Percentiles rank a stretch among this genome's conserved stretches.
phyloP scores from a whole-genome alignment of 2,329 filamentous ascomycete species.

The Aureobasidium sp. region DNA sequence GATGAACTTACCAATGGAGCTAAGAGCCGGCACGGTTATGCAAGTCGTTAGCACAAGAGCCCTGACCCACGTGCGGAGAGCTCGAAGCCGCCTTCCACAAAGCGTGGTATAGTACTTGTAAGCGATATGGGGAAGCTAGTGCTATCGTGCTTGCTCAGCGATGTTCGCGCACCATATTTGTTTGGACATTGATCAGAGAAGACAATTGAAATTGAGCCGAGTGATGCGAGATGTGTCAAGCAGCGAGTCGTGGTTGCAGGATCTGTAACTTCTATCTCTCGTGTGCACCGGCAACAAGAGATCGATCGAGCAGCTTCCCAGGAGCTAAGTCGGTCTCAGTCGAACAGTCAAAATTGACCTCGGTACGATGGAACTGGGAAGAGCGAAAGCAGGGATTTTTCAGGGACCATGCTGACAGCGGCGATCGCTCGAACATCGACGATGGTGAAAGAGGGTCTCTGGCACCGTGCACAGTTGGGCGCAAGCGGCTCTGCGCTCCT shows the following conservation, averaged over 20 bases:
- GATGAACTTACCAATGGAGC: not conserved
- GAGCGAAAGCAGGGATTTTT: conserved; percentile 6
- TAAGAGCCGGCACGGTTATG: not conserved
- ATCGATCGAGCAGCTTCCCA: not conserved
- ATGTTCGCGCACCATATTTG: not conserved
- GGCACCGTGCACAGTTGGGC: conserved; percentile 2
- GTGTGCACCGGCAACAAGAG: not conserved
- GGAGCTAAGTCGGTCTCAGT: not conserved
- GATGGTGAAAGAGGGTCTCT: not conserved
- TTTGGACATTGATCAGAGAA: not conserved
- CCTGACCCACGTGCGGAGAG: conserved; percentile 9
- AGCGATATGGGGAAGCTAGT: not conserved
- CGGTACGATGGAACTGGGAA: not conserved
- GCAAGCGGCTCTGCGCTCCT: conserved; percentile 8
- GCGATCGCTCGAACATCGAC: conserved; percentile 1
- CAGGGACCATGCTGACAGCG: conserved; percentile 12
- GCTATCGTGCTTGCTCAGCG: not conserved
- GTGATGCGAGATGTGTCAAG: not conserved
- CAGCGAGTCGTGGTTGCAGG: not conserved
- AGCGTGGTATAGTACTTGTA: not conserved
- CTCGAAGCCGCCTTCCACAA: not conserved
- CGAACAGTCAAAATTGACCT: conserved; percentile 4
- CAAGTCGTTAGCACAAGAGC: not conserved
- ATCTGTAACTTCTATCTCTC: not conserved
- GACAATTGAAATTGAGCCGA: not conserved